Conservation (phyloP, 2,329 filamentous ascomycete genomes). For the Beauveria caledonica region DNA sequence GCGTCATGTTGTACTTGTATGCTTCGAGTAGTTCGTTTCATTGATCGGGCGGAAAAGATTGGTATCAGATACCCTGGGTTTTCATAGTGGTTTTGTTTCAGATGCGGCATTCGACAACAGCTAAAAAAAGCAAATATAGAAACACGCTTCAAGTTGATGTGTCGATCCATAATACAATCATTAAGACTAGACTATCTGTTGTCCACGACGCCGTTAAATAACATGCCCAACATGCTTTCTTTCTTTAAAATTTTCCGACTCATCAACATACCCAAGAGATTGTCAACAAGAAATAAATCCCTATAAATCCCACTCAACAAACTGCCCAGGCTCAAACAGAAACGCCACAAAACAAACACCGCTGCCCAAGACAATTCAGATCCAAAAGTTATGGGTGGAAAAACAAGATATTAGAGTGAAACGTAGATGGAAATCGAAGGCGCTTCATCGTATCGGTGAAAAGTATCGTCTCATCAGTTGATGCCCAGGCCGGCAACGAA, state of each 20-base stretch:
- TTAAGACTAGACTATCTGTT: not conserved
- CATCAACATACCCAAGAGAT: not conserved
- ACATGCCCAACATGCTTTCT: not conserved
- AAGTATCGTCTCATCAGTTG: constrained; percentile 17
- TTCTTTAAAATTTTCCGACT: not conserved
- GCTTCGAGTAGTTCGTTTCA: not conserved
- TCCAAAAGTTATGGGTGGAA: not conserved
- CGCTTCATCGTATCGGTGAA: not conserved
- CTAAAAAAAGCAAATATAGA: not conserved
- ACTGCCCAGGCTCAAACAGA: not conserved
- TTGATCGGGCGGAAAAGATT: not conserved
- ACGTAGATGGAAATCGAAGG: not conserved
- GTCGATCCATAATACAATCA: constrained; percentile 2
- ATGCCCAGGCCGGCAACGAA: constrained; percentile 47
- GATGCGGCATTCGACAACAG: not conserved
- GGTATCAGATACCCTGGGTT: constrained; percentile 8
- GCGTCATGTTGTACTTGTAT: not conserved
- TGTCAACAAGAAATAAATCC: not conserved
- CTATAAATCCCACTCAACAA: not conserved
- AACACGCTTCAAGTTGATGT: not conserved
- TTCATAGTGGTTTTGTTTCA: not conserved
- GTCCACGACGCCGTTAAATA: not conserved
- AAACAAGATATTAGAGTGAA: not conserved
- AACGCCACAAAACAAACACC: not conserved
- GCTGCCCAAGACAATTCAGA: not conserved